Evolutionary conservation across 2,329 filamentous ascomycete species (phyloP), one percentile per base, ranked within the genome.

Genomic region (Microsporum audouinii): DNA sequence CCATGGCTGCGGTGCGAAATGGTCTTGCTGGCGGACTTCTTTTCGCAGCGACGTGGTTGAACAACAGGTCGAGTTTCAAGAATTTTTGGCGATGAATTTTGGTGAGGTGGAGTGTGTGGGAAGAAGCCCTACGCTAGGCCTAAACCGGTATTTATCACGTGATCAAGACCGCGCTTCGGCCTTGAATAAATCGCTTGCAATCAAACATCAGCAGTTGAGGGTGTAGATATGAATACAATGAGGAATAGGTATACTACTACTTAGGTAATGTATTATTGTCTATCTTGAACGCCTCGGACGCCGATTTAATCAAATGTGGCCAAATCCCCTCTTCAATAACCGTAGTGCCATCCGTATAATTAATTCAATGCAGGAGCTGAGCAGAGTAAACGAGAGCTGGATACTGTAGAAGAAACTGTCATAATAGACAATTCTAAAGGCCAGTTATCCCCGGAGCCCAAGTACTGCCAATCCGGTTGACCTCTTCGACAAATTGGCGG

Each of bases 401-500:
- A 8, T 51, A 5, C 23, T 4, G 45, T 33, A 27, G 45, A 12
- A 31, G 5, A 5, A 33, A 51, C 27, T 7, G 27, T 8, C 14
- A 23, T 10, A 36, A n/a, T 33, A 55, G 27, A 29, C 27, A 8
- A 14, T 55, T 34, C n/a, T 43, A 57, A 33, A 31, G 34, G 14
- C 39, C 55, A 7, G 79, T 78, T 57, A 88, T 78, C 6, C 90
- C 90, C 0, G 91, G 89, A 61, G 82, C 82, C 91, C 94, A 99
- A 0, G 77, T 76, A 70, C 92, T 88, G 38, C 91, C 94, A 72
- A 99, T 94, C 66, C 87, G 81, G 72, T 87, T 85, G 71, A 99
- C 86, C 69, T 96, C 91, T 14, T 84, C 83, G 58, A 85, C 82
- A 73, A 99, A 99, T 71, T 79, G 85, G 67, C 82, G 83, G 73